These are phyloP conservation scores for Arctostaphylos glauca DNA, from an alignment of 148 eudicot species.

Conservation along the genomic window DNA sequence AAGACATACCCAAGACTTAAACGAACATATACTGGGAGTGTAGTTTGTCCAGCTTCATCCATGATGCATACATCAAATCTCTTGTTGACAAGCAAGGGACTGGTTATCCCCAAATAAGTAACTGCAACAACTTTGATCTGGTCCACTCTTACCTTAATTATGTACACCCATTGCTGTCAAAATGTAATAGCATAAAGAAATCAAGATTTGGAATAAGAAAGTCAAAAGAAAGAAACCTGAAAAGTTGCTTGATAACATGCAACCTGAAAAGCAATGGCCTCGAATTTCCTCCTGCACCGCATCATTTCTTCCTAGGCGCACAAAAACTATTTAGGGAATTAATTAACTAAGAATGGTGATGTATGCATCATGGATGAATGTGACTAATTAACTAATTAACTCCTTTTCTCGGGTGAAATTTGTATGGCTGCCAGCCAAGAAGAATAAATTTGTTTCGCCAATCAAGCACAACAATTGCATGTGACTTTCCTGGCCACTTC, in stretches of 20 bases:
- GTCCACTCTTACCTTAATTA: constrained; percentile 63
- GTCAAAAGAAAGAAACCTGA: background rate
- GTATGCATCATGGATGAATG: background rate
- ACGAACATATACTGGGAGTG: constrained; percentile 67
- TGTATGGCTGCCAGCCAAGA: background rate
- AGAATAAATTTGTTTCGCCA: background rate
- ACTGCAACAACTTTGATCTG: constrained; percentile 82
- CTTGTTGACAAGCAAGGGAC: constrained; percentile 85
- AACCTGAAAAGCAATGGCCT: constrained; percentile 86
- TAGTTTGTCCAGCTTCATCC: constrained; percentile 99
- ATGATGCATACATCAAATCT: constrained; percentile 96
- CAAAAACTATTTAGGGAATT: constrained; percentile 50
- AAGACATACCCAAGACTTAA: background rate
- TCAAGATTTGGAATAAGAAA: background rate
- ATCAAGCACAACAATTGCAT: background rate
- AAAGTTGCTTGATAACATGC: constrained; percentile 1
- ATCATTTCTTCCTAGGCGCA: constrained; percentile 83
- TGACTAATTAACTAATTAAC: background rate
- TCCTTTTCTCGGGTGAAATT: no score
- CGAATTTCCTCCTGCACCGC: constrained; percentile 81
- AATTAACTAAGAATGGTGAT: constrained; percentile 15
- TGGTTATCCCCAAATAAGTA: constrained; percentile 88
- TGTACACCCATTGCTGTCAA: constrained; percentile 61
- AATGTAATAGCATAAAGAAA: constrained; percentile 1
- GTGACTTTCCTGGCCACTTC: background rate